Conservation (phyloP, 306 rosid genomes). For the Elaeagnus macrophylla region DNA sequence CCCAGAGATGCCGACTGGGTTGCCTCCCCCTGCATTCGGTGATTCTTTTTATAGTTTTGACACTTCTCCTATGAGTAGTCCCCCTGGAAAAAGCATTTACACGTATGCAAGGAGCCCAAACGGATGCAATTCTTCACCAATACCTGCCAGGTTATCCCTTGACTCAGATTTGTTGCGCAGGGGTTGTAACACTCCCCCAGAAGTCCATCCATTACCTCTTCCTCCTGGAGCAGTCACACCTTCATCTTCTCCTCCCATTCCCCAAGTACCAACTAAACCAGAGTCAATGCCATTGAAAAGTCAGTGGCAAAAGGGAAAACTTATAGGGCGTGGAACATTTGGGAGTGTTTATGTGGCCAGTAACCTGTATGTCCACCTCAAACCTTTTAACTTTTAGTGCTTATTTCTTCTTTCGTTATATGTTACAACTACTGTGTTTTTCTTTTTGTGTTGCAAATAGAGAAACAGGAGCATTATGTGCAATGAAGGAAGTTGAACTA, state of each 20-base stretch:
- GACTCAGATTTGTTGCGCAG: slow-evolving; percentile 37
- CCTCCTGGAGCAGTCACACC: slow-evolving; percentile 65
- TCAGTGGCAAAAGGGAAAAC: slow-evolving; percentile 95
- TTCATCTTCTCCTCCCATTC: slow-evolving; percentile 25
- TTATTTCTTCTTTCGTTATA: slow-evolving; percentile 18
- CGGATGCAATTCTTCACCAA: slow-evolving; percentile 34
- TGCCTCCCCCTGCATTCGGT: slow-evolving; percentile 39
- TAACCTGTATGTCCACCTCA: slow-evolving; percentile 48
- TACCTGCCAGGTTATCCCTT: slow-evolving; percentile 24
- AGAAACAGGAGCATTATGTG: slow-evolving; percentile 93
- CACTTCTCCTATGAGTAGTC: slow-evolving; percentile 59
- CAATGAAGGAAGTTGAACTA: slow-evolving; percentile 94
- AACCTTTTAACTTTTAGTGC: neutral
- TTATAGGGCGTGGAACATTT: slow-evolving; percentile 96
- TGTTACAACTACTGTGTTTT: slow-evolving; percentile 9
- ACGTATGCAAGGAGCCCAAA: slow-evolving; percentile 38
- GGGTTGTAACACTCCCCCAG: slow-evolving; percentile 31
- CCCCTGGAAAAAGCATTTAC: slow-evolving; percentile 34
- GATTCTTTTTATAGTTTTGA: slow-evolving; percentile 40
- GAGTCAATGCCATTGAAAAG: slow-evolving; percentile 52
- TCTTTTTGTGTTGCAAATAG: slow-evolving; percentile 23
- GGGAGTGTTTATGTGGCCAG: slow-evolving; percentile 93
- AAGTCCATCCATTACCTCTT: slow-evolving; percentile 82
- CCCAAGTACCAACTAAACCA: slow-evolving; percentile 24
- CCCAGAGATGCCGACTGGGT: slow-evolving; percentile 47